Evolutionary conservation across 2,329 filamentous ascomycete genomes (phyloP).

Genomic region (Botrytis deweyae): DNA sequence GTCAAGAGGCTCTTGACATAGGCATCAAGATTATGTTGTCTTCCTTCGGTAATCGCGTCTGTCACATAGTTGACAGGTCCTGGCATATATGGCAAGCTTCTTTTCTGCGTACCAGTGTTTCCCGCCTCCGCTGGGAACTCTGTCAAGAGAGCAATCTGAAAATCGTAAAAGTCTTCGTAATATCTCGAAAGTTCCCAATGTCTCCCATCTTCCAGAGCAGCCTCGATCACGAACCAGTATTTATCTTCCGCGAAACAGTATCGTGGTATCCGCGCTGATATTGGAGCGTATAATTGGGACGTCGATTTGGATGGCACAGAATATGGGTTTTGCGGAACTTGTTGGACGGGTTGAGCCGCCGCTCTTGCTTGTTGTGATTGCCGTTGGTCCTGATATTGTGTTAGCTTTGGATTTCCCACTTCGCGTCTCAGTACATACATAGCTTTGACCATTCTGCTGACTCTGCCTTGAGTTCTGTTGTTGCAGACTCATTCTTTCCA

Average conservation of each 20-base stretch:
- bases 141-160: constrained; percentile 91
- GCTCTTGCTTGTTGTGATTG: constrained; percentile 35
- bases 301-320: constrained; percentile 43
- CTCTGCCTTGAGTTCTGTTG: constrained; percentile 52
- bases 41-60: constrained; percentile 92
- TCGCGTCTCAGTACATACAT: constrained; percentile 43
- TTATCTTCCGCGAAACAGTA: constrained; percentile 98
- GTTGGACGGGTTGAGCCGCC: constrained; percentile 31
- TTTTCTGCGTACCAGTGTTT: constrained; percentile 73
- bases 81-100: constrained; percentile 94
- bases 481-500: constrained; percentile 77
- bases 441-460: constrained; percentile 49
- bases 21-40: constrained; percentile 87
- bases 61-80: constrained; percentile 97
- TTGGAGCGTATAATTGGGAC: constrained; percentile 67
- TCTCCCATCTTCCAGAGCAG: constrained; percentile 82
- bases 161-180: constrained; percentile 98
- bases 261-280: constrained; percentile 81
- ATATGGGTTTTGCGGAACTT: constrained; percentile 38
- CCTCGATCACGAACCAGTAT: constrained; percentile 98
- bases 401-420: constrained; percentile 3
- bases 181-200: constrained; percentile 93
- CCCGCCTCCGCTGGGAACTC: constrained; percentile 92
- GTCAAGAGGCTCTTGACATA: constrained; percentile 90
- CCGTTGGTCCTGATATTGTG: constrained; percentile 27